Percentiles rank a stretch among this genome's conserved stretches.
These are phyloP conservation scores for Creolimax fragrantissima DNA, from an alignment of 78 protist species.

Conservation along the genomic window DNA sequence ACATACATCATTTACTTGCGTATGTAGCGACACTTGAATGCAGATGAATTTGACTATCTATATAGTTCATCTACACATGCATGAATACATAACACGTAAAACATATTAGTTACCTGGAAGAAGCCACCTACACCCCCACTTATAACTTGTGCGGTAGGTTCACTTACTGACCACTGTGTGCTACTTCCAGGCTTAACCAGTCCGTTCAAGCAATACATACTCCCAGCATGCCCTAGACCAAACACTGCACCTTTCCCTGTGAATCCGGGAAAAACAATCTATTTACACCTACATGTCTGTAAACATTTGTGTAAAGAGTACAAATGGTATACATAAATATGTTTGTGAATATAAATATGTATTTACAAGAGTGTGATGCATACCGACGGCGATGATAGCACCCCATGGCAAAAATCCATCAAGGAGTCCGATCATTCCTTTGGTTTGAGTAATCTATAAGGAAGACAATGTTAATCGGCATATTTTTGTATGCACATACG, in stretches of 20 bases:
- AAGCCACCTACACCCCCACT: not conserved
- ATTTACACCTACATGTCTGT: not conserved
- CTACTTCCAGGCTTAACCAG: not conserved
- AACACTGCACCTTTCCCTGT: not conserved
- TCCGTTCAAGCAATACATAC: not conserved
- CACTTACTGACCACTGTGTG: not conserved
- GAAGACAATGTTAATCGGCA: not conserved
- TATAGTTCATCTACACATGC: no score
- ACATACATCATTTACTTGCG: no score
- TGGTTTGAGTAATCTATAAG: not conserved
- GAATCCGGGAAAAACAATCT: not conserved
- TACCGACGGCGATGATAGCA: not conserved
- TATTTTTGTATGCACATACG: no score
- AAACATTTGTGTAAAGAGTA: not conserved
- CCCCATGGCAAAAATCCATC: constrained; percentile 6
- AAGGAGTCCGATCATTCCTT: not conserved
- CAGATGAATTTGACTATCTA: no score
- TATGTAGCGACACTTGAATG: no score
- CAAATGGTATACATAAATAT: not conserved
- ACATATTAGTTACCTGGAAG: not conserved
- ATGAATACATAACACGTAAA: no score
- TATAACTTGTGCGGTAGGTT: not conserved
- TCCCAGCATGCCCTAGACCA: not conserved
- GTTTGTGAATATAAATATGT: not conserved
- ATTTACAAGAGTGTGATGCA: not conserved